phyloP scores from a whole-genome alignment of 2,329 filamentous ascomycete genomes.

The Xylariaceae sp. region DNA sequence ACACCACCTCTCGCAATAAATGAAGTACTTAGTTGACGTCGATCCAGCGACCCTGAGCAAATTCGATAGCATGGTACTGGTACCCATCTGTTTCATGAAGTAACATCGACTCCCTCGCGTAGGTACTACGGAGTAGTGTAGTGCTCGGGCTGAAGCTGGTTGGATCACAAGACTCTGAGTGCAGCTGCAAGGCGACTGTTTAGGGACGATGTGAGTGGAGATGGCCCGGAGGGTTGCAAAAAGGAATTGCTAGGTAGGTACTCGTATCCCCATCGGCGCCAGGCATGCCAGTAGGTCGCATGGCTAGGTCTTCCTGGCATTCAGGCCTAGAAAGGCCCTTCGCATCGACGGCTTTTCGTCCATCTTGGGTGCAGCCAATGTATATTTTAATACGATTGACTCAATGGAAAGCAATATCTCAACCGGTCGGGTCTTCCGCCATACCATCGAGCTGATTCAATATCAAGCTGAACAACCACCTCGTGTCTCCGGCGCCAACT shows the following conservation, averaged over 20 bases:
- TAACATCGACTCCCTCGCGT: neutral
- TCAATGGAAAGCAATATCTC: neutral
- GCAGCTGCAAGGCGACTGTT: slow-evolving; percentile 15
- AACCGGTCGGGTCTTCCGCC: neutral
- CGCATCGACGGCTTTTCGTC: no score
- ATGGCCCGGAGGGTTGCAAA: neutral
- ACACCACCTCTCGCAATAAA: no score
- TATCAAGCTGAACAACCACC: slow-evolving; percentile 14
- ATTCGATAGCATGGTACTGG: no score
- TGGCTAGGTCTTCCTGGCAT: no score
- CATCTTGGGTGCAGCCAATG: no score
- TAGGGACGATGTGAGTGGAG: slow-evolving; percentile 14
- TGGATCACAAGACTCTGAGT: slow-evolving; percentile 15
- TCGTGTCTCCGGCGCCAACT: slow-evolving; percentile 1
- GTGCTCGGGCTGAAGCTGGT: slow-evolving; percentile 1
- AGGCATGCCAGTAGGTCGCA: no score
- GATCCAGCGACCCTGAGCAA: no score
- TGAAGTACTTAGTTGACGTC: neutral
- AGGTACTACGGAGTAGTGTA: neutral
- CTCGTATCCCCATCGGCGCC: neutral
- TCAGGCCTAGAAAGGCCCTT: no score
- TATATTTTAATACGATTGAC: neutral
- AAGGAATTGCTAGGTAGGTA: neutral
- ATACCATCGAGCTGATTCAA: neutral
- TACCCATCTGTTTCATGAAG: neutral